Evolutionary conservation across 1,284 basidiomycete species (phyloP).

Genomic region (Trichosporon ovoides): DNA sequence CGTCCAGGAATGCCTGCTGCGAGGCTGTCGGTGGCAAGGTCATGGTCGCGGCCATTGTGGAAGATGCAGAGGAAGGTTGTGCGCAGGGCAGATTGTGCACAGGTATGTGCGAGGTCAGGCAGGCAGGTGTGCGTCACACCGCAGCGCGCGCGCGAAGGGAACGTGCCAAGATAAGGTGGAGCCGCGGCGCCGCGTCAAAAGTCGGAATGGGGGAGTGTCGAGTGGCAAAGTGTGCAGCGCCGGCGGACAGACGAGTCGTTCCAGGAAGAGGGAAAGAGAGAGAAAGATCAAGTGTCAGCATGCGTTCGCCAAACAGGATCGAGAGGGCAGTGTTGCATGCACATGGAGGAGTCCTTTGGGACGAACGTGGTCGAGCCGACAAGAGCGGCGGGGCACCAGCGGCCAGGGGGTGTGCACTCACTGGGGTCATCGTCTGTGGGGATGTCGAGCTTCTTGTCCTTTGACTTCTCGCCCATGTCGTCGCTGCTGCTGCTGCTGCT

Average conservation of each 20-base stretch:
- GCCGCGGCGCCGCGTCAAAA: not conserved
- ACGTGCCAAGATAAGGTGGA: constrained; percentile 3
- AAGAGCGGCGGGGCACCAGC: not conserved
- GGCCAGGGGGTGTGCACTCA: constrained; percentile 6
- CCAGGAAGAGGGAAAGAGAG: too few relatives aligned
- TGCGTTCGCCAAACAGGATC: too few relatives aligned
- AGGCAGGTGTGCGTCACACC: not conserved
- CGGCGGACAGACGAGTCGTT: too few relatives aligned
- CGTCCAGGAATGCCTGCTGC: constrained; percentile 42
- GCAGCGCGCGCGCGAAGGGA: not conserved
- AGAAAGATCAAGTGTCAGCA: too few relatives aligned
- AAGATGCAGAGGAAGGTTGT: not conserved
- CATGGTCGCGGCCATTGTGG: not conserved
- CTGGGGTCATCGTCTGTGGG: constrained; percentile 21
- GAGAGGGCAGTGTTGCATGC: too few relatives aligned
- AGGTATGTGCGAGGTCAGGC: not conserved
- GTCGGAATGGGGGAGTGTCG: too few relatives aligned
- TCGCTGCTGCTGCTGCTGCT: too few relatives aligned
- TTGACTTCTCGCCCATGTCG: constrained; percentile 13
- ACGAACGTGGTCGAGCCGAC: not conserved
- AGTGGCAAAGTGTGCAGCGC: too few relatives aligned
- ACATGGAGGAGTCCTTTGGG: too few relatives aligned
- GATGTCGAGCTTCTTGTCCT: constrained; percentile 10
- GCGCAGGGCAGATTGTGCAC: not conserved
- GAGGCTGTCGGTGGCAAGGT: constrained; percentile 18